These are phyloP conservation scores for Aegle marmelos DNA, from an alignment of 345 rosid genomes.

Conservation along the genomic window DNA sequence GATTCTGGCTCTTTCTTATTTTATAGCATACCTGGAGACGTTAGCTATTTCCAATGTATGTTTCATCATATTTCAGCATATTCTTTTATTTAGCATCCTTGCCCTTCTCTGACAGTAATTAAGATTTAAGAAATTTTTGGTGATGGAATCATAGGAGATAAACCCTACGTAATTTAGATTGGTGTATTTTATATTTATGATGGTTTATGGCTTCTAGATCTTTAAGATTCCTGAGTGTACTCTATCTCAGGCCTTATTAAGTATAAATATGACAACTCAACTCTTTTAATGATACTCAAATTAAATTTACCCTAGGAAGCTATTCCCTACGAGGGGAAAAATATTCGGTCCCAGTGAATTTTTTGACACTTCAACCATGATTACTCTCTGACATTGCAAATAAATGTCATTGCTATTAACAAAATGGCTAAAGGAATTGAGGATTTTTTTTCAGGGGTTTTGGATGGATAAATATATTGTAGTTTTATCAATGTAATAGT, in stretches of 20 bases:
- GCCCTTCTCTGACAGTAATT: background rate
- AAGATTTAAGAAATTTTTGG: background rate
- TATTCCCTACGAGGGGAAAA: background rate
- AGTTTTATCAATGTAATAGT: background rate
- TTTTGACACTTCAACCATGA: background rate
- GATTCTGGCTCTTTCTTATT: constrained; percentile 86
- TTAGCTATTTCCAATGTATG: constrained; percentile 86
- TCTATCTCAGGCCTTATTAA: background rate
- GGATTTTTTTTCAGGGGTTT: background rate
- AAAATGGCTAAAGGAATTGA: background rate
- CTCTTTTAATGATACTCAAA: background rate
- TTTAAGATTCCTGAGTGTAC: background rate
- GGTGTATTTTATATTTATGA: background rate
- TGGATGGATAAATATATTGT: background rate
- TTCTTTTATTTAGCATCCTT: background rate
- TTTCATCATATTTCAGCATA: constrained; percentile 17
- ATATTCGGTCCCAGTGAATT: background rate
- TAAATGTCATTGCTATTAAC: background rate
- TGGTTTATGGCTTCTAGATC: background rate
- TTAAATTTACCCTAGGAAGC: constrained; percentile 1
- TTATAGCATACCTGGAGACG: constrained; percentile 96
- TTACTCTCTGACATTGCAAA: background rate
- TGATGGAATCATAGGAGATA: background rate
- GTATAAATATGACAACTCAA: background rate
- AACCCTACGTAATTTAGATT: background rate